Evolutionary conservation across 495 filamentous ascomycete species (phyloP), one percentile per base, ranked within the genome.

Genomic region (Achaetomiella virescens): DNA sequence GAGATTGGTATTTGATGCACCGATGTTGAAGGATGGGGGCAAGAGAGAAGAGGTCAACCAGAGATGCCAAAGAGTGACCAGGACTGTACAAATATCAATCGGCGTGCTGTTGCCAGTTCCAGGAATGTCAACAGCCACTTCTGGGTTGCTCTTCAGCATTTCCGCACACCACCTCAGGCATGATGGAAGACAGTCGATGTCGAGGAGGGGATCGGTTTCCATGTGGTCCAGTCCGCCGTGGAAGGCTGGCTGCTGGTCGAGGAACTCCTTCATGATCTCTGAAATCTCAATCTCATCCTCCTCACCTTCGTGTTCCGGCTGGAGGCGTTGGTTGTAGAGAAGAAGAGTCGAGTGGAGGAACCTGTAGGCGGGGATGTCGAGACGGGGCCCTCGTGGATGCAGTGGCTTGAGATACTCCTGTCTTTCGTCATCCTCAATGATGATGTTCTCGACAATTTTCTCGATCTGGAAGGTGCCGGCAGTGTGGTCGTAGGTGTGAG

Each of bases 41-140:
- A 27, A 20, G 41, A 15, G 27, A 31, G 8, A 14, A 10, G 2
- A 17, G 2, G 6, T 2, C 15, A 46, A 24, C 48, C 54, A 57
- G 7, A 21, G n/a, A 18, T n/a, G 14, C 60, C 55, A 66, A 7
- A 66, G 54, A 6, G 49, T 54, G 41, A 54, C 59, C 6, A 62
- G 20, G 12, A 68, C 17, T 42, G 50, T 15, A 51, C 57, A 61
- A 14, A 48, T 17, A 1, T 25, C 22, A 20, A 17, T 14, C 25
- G 42, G 0, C 4, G 48, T 3, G 14, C 47, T 17, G 4, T 8
- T 22, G 14, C 15, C 22, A 21, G 17, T 5, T 1, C 42, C 11
- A 2, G 17, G 10, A 12, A 57, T 9, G 9, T 10, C 42, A 10
- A 12, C 22, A 6, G 48, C 47, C 17, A 55, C 29, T n/a, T 9